These are phyloP conservation scores for Neurospora discreta DNA, from an alignment of 495 filamentous ascomycete species.

Conservation along the genomic window DNA sequence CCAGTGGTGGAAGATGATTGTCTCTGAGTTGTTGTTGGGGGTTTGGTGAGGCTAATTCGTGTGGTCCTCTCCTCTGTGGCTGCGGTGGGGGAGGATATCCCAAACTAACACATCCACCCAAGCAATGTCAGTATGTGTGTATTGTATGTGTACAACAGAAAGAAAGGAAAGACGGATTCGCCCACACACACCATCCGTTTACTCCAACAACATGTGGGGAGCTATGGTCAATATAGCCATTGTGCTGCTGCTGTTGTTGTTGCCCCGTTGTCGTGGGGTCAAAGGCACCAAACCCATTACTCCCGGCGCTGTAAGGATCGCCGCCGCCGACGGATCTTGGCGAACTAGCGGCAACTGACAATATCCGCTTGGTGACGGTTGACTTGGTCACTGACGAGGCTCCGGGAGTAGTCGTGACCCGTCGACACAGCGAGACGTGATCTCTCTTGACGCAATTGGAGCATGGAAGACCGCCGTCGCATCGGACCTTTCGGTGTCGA, in stretches of 20 bases:
- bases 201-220: background rate
- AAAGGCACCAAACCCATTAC: background rate
- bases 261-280: background rate
- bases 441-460: conserved; percentile 4
- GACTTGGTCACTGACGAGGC: background rate
- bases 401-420: background rate
- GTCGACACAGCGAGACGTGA: conserved; percentile 2
- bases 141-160: no score
- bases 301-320: background rate
- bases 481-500: conserved; percentile 5
- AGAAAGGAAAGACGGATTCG: background rate
- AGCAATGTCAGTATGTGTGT: background rate
- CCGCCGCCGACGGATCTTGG: background rate
- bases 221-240: background rate
- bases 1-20: background rate
- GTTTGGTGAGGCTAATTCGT: background rate
- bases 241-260: background rate
- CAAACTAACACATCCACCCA: background rate
- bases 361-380: background rate
- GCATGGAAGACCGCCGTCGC: conserved; percentile 2
- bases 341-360: background rate
- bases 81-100: background rate
- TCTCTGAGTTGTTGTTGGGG: background rate
- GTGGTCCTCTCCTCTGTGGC: background rate
- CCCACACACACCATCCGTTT: background rate